Base-by-base conservation (phyloP, 371 early-diverging fungal genomes). In the Mortierella sp. region DNA sequence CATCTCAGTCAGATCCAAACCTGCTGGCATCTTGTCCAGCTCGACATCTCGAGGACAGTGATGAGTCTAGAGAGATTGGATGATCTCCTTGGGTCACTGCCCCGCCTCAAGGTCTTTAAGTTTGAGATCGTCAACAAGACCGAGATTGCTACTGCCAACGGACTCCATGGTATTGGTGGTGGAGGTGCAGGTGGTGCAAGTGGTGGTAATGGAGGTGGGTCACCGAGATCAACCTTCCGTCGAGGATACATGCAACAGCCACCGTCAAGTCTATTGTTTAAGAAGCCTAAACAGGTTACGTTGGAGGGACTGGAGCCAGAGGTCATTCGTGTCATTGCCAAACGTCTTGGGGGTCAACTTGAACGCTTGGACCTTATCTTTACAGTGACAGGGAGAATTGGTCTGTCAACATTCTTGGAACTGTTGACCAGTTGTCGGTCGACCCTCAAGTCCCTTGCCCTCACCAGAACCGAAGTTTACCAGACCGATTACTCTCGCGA, bases 61-160 rank as follows among this genome's bases (percentile, higher is more conserved):
- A 84, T 84, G 81, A 81, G 76, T 44, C 77, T 84, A 31, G 81
- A 81, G 24, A 70, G 85, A 38, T 44, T 84, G 5, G 85, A 84
- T 42, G 74, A 77, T 19, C 79, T 84, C 13, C 57, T 84, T 19
- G 50, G 79, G 42, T 63, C 79, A n/a, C 42, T 84, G n/a, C 78
- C 85, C 10, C 50, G 24, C 48, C 85, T 84, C 72, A 78, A 79
- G 47, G 72, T 81, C 24, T 84, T 84, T 72, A 75, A 79, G 52
- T 84, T 84, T 52, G 85, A 84, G 63, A 68, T 84, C 14, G 70
- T 84, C 77, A 84, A 84, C 77, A 75, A 79, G 60, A 57, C 50
- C 31, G 76, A 75, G n/a, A 31, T 63, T n/a, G 70, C 54, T 26
- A 26, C 74, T 9, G 54, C 72, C 13, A 52, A 68, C 5, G 26